phyloP scores from a whole-genome alignment of 345 rosid species.

The Fremontodendron californicum region DNA sequence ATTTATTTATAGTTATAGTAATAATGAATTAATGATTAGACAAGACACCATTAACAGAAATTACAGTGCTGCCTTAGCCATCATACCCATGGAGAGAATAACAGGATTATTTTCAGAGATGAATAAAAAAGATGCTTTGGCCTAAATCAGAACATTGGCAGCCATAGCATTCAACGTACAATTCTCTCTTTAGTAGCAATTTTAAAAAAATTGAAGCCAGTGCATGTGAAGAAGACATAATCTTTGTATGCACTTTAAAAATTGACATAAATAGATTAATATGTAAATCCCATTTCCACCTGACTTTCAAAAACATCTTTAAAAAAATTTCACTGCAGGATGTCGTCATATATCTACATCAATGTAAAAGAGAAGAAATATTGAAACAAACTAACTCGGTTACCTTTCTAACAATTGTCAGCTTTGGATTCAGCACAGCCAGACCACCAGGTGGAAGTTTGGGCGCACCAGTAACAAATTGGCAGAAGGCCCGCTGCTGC shows the following conservation, averaged over 20 bases:
- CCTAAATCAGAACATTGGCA: neutral
- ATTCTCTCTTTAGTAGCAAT: neutral
- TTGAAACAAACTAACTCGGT: neutral
- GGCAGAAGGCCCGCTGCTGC: conserved; percentile 95
- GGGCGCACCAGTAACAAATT: conserved; percentile 97
- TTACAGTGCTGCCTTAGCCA: neutral
- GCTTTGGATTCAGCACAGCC: conserved; percentile 87
- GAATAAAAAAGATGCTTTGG: neutral
- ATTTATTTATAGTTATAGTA: too few species aligned
- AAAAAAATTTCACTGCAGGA: neutral
- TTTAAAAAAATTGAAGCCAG: neutral
- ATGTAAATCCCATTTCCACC: neutral
- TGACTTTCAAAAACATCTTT: neutral
- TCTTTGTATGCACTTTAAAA: neutral
- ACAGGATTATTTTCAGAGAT: neutral
- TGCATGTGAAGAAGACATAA: neutral
- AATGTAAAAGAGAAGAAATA: neutral
- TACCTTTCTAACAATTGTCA: conserved; percentile 99
- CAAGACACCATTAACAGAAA: neutral
- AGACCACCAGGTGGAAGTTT: conserved; percentile 97
- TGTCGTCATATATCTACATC: neutral
- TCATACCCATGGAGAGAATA: neutral
- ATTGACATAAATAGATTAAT: neutral
- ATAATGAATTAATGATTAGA: too few species aligned
- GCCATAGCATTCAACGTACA: neutral